Evolutionary conservation across 176 grass and related monocot genomes (phyloP), one percentile per base, ranked within the genome.

Genomic region (Carex pumila): DNA sequence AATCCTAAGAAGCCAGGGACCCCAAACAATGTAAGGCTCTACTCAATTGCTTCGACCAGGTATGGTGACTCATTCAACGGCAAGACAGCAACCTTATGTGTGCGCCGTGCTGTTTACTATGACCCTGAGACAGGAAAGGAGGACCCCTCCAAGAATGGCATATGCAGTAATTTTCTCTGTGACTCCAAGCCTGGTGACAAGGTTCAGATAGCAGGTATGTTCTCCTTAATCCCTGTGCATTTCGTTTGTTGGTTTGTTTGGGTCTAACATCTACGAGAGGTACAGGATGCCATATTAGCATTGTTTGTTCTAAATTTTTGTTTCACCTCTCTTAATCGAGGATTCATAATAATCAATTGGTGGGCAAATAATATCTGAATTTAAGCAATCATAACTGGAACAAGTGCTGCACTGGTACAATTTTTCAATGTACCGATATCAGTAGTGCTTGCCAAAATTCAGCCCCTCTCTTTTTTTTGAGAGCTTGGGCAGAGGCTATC

Each of bases 131-230:
- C 92, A 43, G 92, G 95, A 85, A 90, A 92, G 59, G 92, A 95
- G 84, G 92, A 98, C 41, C 84, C 95, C 63, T 90, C 95, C 65
- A 98, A 95, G 88, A 93, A 89, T 0, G 95, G 95, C 71, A 84
- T 93, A n/a, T 98, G 95, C 82, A 98, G 95, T 88, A 98, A 98
- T 85, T 98, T 95, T 87, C 87, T 98, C 14, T 98, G 91, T 37
- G 83, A 93, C 75, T 91, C 95, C 58, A 98, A 92, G 85, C 91
- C 91, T 74, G 95, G 95, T 39, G 95, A 98, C 74, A 89, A 95
- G 71, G 83, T 98, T 86, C 85, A 86, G 85, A 88, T 98, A n/a
- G 90, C 95, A 81, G 95, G 95, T 98, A 93, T 32, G 18, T 17
- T 61, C 21, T 68, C 41, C 50, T 13, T 64, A 37, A 61, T 83